phyloP scores from a whole-genome alignment of 2,329 filamentous ascomycete genomes.

The Talaromyces marneffei region DNA sequence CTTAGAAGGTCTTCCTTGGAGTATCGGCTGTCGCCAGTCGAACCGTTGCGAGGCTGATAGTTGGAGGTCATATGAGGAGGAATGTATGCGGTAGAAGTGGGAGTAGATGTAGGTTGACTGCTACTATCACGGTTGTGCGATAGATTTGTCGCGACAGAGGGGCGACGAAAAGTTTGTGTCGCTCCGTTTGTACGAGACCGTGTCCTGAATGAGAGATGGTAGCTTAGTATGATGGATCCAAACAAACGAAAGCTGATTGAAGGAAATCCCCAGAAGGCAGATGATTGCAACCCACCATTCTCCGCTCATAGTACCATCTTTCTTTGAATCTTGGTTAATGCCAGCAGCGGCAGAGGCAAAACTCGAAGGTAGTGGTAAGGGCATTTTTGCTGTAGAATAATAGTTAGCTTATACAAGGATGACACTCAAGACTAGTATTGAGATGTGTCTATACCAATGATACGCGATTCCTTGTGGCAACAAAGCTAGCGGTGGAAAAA shows the following conservation, averaged over 20 bases:
- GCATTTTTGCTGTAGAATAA: conserved; percentile 45
- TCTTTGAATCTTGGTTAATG: conserved; percentile 58
- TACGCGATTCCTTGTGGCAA: conserved; percentile 15
- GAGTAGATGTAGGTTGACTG: conserved; percentile 34
- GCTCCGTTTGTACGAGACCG: conserved; percentile 58
- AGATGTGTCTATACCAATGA: not conserved
- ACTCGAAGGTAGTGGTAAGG: conserved; percentile 72
- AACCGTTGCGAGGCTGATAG: conserved; percentile 49
- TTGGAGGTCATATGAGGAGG: conserved; percentile 55
- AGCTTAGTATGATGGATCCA: conserved; percentile 17
- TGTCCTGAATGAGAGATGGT: conserved; percentile 42
- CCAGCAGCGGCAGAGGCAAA: conserved; percentile 79
- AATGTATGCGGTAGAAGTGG: conserved; percentile 50
- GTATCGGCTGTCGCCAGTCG: conserved; percentile 58
- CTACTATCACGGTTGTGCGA: conserved; percentile 42
- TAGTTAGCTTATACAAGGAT: conserved; percentile 19
- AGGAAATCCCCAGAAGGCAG: not conserved
- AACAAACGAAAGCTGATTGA: not conserved
- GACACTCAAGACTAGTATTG: conserved; percentile 6
- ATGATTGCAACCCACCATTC: conserved; percentile 60
- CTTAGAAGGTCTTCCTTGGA: conserved; percentile 72
- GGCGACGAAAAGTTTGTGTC: conserved; percentile 61
- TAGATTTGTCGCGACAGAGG: conserved; percentile 54
- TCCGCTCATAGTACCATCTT: conserved; percentile 55
- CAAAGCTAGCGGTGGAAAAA: conserved; percentile 12